Evolutionary conservation across 2,329 filamentous ascomycete genomes (phyloP).

Genomic region (Alternaria brassicicola): DNA sequence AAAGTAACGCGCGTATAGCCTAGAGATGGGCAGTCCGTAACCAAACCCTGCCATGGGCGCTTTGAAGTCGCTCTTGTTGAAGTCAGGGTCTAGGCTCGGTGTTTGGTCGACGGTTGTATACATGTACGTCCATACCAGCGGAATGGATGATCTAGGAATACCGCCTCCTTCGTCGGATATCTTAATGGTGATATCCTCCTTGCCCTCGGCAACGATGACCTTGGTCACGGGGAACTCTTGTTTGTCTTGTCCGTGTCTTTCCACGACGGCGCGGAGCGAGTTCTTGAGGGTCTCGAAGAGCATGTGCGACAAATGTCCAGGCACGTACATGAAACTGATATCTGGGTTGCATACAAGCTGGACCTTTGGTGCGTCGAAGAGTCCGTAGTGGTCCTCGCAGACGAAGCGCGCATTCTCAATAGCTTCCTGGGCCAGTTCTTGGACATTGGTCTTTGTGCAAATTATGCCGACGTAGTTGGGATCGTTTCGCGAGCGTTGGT

Average conservation of each 20-base stretch:
- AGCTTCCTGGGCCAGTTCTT: slow-evolving; percentile 91
- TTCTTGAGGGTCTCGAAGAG: slow-evolving; percentile 99
- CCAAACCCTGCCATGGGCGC: slow-evolving; percentile 99
- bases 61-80: slow-evolving; percentile 99
- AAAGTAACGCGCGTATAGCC: slow-evolving; percentile 95
- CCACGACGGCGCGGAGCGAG: slow-evolving; percentile 93
- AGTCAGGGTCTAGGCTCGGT: slow-evolving; percentile 92
- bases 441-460: slow-evolving; percentile 97
- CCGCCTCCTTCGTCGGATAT: slow-evolving; percentile 96
- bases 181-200: slow-evolving; percentile 99
- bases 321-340: slow-evolving; percentile 99
- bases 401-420: slow-evolving; percentile 99
- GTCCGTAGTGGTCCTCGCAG: slow-evolving; percentile 96
- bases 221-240: slow-evolving; percentile 96
- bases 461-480: slow-evolving; percentile 98
- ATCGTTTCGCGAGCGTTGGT: slow-evolving; percentile 87
- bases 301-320: slow-evolving; percentile 98
- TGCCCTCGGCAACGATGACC: slow-evolving; percentile 95
- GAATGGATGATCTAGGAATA: slow-evolving; percentile 90
- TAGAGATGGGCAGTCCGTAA: slow-evolving; percentile 93
- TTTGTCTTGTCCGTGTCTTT: slow-evolving; percentile 92
- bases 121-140: slow-evolving; percentile 99
- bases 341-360: slow-evolving; percentile 94
- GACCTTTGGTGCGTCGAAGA: slow-evolving; percentile 95
- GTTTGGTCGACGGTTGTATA: slow-evolving; percentile 98